phyloP scores from a whole-genome alignment of 805 yeast species.

The Komagataella kurtzmanii region DNA sequence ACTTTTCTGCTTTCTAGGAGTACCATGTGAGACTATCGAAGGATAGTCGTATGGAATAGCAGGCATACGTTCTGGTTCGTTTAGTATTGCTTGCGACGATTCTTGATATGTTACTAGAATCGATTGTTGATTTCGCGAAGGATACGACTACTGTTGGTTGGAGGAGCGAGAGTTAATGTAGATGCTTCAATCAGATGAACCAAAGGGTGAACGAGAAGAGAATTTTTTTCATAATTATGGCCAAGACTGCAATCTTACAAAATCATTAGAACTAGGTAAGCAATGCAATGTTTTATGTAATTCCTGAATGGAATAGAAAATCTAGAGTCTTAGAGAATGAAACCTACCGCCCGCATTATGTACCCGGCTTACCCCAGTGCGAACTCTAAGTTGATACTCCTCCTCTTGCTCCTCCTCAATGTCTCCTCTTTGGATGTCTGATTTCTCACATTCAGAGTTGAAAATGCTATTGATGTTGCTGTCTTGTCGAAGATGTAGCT shows the following conservation, averaged over 20 bases:
- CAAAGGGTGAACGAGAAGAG: too few relatives aligned
- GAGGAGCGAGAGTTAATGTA: not conserved
- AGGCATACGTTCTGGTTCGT: not conserved
- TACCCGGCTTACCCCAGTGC: slow-evolving; percentile 24
- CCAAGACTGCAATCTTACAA: not conserved
- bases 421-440: not conserved
- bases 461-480: slow-evolving; percentile 4
- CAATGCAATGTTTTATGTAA: not conserved
- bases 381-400: slow-evolving; percentile 27
- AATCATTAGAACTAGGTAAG: not conserved
- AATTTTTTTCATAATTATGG: not conserved
- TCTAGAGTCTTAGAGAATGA: slow-evolving; percentile 12
- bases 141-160: not conserved
- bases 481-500: not conserved
- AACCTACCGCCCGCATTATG: slow-evolving; percentile 26
- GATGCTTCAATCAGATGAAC: too few relatives aligned
- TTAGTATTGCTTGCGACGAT: not conserved
- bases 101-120: not conserved
- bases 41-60: slow-evolving; percentile 6
- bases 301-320: not conserved
- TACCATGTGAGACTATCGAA: slow-evolving; percentile 11
- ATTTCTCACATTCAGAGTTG: slow-evolving; percentile 3
- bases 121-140: not conserved
- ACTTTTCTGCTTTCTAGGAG: slow-evolving; percentile 12
- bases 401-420: slow-evolving; percentile 16